Conservation (phyloP, 805 yeast species). For the Saccharomycodes ludwigii region DNA sequence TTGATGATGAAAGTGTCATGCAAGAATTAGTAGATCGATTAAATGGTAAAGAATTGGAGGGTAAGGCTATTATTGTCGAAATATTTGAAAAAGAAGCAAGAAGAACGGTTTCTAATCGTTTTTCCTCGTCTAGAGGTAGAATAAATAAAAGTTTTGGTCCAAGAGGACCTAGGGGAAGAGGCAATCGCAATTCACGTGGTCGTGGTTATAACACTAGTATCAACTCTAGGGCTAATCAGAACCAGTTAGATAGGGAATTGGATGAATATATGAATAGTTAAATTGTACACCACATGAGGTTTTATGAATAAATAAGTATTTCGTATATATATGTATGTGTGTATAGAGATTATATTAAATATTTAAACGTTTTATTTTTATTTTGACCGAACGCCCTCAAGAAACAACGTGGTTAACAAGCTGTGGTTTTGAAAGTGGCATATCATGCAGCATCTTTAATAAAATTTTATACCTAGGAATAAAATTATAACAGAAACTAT, state of each 20-base stretch:
- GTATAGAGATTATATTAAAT: neutral
- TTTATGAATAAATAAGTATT: neutral
- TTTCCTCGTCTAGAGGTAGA: too few relatives aligned
- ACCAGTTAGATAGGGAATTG: slow-evolving; percentile 21
- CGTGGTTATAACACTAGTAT: too few relatives aligned
- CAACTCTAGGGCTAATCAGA: too few relatives aligned
- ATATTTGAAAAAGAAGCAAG: slow-evolving; percentile 10
- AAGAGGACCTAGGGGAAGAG: too few relatives aligned
- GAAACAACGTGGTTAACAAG: neutral
- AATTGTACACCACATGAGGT: neutral
- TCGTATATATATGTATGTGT: neutral
- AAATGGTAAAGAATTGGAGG: slow-evolving; percentile 15
- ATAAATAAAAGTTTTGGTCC: too few relatives aligned
- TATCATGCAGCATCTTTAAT: too few relatives aligned
- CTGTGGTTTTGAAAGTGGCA: too few relatives aligned
- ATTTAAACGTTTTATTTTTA: neutral
- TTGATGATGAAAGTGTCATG: slow-evolving; percentile 12
- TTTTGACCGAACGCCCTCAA: neutral
- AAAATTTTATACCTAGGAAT: too few relatives aligned
- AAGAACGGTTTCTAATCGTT: too few relatives aligned
- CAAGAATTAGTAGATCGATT: slow-evolving; percentile 14
- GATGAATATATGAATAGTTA: slow-evolving; percentile 20
- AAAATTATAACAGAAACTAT: too few relatives aligned
- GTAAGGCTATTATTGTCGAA: slow-evolving; percentile 12
- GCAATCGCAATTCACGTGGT: too few relatives aligned